Evolutionary conservation across 352 stramenopile species (phyloP), one percentile per base, ranked within the genome.

Genomic region (Phytophthora cryptogea): DNA sequence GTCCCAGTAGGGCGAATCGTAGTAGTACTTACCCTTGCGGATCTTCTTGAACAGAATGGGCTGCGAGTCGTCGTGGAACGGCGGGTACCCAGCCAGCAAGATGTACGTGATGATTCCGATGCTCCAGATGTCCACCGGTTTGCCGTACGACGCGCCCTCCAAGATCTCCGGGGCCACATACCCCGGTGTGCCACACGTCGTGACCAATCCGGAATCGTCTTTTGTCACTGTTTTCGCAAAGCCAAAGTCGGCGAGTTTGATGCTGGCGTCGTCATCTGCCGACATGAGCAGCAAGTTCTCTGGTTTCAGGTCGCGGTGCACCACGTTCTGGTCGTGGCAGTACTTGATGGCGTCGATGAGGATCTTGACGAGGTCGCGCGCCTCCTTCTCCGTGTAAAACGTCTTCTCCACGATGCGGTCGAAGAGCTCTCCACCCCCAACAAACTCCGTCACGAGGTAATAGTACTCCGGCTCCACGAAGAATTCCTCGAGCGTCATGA

Each of bases 41-140:
- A 96, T 96, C 66, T 92, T 91, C 45, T 77, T 75, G 67, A 94
- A 99, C 35, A 99, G 73, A 31, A 94, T 75, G 3, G 89, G 70
- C 63, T 99, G 90, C 58, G 97, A 98, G 43, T 97, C 92, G 70
- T 98, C 95, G 59, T 98, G 79, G 69, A 96, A 96, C 23, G 86
- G 86, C 17, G 83, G 81, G 44, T 93, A 95, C 0, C 86, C 86
- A 9, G 74, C 78, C 44, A 97, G 72, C 37, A 98, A 68, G 67
- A 98, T 98, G 68, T 92, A 95, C 55, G 82, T 91, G 59, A 96
- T 95, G 46, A 96, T 67, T 14, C 88, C 88, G 37, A 94, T 83
- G 35, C 82, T 92, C 88, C 88, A 96, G 39, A 94, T 83, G 52
- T 96, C 86, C 16, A 96, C 88, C 0, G 83, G 74, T 54, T 91